These are phyloP conservation scores for Daldinia decipiens DNA, from an alignment of 495 filamentous ascomycete species.

Conservation along the genomic window DNA sequence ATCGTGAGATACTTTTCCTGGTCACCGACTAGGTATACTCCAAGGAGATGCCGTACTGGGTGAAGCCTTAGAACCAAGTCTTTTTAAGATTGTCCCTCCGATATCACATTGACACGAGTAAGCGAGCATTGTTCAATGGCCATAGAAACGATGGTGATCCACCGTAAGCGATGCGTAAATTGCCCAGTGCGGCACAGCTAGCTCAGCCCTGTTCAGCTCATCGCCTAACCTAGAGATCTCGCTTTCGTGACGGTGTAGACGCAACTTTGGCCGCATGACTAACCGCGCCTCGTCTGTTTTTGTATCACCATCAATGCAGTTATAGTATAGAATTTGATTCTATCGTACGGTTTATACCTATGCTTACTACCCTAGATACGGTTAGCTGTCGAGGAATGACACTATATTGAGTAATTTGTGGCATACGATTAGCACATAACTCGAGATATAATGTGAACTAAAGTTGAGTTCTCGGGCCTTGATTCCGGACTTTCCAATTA, in stretches of 20 bases:
- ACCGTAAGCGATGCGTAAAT: conserved; percentile 8
- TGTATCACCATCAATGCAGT: background rate
- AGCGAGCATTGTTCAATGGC: conserved; percentile 3
- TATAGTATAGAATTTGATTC: background rate
- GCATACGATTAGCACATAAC: background rate
- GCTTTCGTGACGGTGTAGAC: background rate
- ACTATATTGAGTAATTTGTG: background rate
- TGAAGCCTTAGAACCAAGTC: conserved; percentile 1
- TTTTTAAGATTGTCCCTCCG: background rate
- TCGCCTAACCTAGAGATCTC: background rate
- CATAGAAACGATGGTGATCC: background rate
- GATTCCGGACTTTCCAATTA: background rate
- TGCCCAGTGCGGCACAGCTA: conserved; percentile 22
- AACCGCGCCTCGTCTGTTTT: background rate
- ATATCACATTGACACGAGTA: conserved; percentile 13
- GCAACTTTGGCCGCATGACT: background rate
- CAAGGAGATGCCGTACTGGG: background rate
- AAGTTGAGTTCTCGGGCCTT: background rate
- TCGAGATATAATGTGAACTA: background rate
- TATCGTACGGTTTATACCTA: conserved; percentile 1
- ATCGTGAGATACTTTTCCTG: conserved; percentile 22
- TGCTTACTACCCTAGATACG: background rate
- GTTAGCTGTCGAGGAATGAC: background rate
- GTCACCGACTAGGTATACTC: background rate
- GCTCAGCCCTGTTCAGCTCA: conserved; percentile 14